These are phyloP conservation scores for Ophiostoma himal-ulmi DNA, from an alignment of 2,329 filamentous ascomycete species.

Conservation along the genomic window DNA sequence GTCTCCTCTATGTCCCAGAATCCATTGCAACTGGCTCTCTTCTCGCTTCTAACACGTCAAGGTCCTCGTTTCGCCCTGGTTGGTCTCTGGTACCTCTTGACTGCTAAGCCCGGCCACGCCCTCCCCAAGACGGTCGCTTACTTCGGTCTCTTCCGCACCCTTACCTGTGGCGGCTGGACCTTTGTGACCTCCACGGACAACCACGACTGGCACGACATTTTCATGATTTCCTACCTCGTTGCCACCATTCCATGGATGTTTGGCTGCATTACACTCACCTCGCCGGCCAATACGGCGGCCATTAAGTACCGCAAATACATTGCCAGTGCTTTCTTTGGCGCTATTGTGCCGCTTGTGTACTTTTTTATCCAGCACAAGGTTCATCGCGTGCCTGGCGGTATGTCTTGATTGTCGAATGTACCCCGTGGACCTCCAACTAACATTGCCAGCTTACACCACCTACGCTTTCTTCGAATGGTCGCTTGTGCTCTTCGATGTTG, in stretches of 20 bases:
- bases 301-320: constrained; percentile 86
- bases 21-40: neutral
- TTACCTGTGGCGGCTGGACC: constrained; percentile 96
- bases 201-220: constrained; percentile 97
- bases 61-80: constrained; percentile 88
- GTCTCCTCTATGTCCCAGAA: constrained; percentile 22
- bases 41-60: constrained; percentile 31
- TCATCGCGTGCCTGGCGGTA: constrained; percentile 87
- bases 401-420: constrained; percentile 32
- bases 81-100: constrained; percentile 85
- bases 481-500: constrained; percentile 89
- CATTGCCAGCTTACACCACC: constrained; percentile 78
- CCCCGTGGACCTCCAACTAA: neutral
- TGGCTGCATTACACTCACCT: constrained; percentile 82
- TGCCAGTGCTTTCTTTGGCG: constrained; percentile 79
- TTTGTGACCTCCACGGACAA: constrained; percentile 98
- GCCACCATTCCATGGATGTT: constrained; percentile 92
- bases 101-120: constrained; percentile 64
- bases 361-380: constrained; percentile 99
- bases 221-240: constrained; percentile 98
- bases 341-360: constrained; percentile 83
- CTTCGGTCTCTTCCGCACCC: constrained; percentile 77
- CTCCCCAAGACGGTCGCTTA: constrained; percentile 76
- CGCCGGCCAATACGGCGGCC: constrained; percentile 73
- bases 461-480: constrained; percentile 99